These are phyloP conservation scores for Clarireedia monteithiana DNA, from an alignment of 2,329 filamentous ascomycete genomes.

Conservation along the genomic window DNA sequence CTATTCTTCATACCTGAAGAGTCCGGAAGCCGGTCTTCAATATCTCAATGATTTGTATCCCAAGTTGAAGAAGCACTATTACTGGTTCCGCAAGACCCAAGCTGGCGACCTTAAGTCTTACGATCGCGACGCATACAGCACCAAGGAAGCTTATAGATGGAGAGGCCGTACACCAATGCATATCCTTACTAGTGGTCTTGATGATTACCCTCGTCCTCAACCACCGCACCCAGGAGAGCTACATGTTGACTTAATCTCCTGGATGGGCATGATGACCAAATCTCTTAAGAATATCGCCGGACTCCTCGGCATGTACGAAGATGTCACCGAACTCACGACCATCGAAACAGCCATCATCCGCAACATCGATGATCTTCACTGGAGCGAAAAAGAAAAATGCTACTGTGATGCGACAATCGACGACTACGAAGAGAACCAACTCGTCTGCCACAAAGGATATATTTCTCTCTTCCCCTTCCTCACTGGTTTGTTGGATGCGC, in stretches of 20 bases:
- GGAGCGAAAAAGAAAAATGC: conserved; percentile 70
- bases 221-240: conserved; percentile 94
- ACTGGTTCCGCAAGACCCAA: conserved; percentile 94
- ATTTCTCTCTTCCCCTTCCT: conserved; percentile 90
- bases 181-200: conserved; percentile 85
- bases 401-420: conserved; percentile 96
- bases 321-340: conserved; percentile 62
- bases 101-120: conserved; percentile 84
- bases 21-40: conserved; percentile 57
- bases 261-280: conserved; percentile 94
- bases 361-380: conserved; percentile 91
- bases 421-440: conserved; percentile 80
- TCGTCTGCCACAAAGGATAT: conserved; percentile 96
- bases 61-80: conserved; percentile 78
- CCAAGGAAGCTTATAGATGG: conserved; percentile 93
- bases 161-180: conserved; percentile 80
- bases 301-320: conserved; percentile 67
- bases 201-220: conserved; percentile 91
- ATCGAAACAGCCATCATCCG: conserved; percentile 69
- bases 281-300: conserved; percentile 75
- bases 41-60: conserved; percentile 78
- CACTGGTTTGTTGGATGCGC: conserved; percentile 66
- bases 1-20: conserved; percentile 58
- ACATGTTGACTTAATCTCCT: conserved; percentile 88
- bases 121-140: conserved; percentile 79